Evolutionary conservation across 192 early-diverging fungal species (phyloP), one percentile per base, ranked within the genome.

Genomic region (Linnemannia hyalina): DNA sequence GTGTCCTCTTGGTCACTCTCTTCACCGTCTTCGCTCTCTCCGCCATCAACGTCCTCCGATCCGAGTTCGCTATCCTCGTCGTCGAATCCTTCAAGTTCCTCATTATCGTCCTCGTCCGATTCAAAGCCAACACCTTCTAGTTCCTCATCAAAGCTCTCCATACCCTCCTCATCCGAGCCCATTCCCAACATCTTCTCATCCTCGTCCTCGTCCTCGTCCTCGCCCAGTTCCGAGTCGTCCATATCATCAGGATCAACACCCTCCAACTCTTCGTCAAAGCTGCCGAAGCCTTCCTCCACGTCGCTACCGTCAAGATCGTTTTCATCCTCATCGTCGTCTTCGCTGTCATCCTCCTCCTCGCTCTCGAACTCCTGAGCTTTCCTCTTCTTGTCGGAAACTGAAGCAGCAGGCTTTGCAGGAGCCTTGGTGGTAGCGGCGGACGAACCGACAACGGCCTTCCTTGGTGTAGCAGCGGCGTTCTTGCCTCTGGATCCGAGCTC

Each of bases 191-290:
- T 74, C 29, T 41, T 35, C 49, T 78, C 68, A 65, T 80, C 63
- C 11, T 88, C 81, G 0, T 87, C 85, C 1, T 82, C 63, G 16
- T 88, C 81, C 0, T 85, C 85, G 1, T 82, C 87, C 0, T 78
- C 80, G 5, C 73, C 77, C 26, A 73, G 63, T 22, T 88, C 85
- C 23, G 76, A 80, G 1, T 88, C 71, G 2, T 85, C 81, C 74
- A 83, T 63, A 6, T 88, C 87, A 54, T 88, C 82, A 26, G 85
- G 63, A 47, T 89, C 84, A 13, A 88, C 77, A 6, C 78, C 74
- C 80, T 91, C 90, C 55, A 87, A 80, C 20, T 89, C 82, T 26
- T 89, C 76, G 41, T 91, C 88, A 38, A 87, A 81, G 42, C 83
- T 84, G 5, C 74, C 80, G 2, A 76, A 65, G 71, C 82, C 75